Evolutionary conservation across 345 rosid species (phyloP), one percentile per base, ranked within the genome.

Genomic region (Aegle marmelos): DNA sequence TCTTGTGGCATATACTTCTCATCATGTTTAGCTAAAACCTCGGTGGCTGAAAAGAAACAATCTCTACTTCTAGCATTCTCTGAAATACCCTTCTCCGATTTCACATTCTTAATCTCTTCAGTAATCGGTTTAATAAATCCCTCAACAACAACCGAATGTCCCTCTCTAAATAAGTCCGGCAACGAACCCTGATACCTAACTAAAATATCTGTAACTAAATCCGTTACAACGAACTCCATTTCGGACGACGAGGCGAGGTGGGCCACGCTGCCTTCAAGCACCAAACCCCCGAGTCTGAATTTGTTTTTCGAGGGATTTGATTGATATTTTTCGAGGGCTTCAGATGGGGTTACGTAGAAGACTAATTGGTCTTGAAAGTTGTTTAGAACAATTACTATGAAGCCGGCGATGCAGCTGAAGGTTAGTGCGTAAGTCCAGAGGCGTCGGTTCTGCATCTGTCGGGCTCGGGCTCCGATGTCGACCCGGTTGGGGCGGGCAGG

Each of bases 1-100:
- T 94, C 99, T 72, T 74, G 68, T 0, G 99, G 99, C 99, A 94
- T 96, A 82, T 96, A 96, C 92, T 96, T 96, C 84, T 96, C 99
- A 13, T 96, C 98, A 17, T 96, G 98, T 91, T 96, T 96, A 56
- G 99, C 98, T 77, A 96, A 83, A 84, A 96, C 99, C 81, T 92
- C 97, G 0, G 90, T 84, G 0, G 98, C 97, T 11, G 92, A 82
- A 79, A 96, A 92, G 80, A 82, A 96, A 58, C 94, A 90, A 3
- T 91, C 95, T 1, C 80, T 79, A 45, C 86, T 71, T 69, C 98
- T 86, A 0, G 98, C 97, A 78, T 96, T 96, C 80, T 56, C 89
- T 0, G 93, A 91, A 41, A 94, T 90, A 17, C 89, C 57, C 80
- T 85, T 88, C 0, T 79, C 78, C 0, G 91, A 87, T 28, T 65